phyloP scores from a whole-genome alignment of 371 early-diverging fungal species.

The Coemansia sp. region DNA sequence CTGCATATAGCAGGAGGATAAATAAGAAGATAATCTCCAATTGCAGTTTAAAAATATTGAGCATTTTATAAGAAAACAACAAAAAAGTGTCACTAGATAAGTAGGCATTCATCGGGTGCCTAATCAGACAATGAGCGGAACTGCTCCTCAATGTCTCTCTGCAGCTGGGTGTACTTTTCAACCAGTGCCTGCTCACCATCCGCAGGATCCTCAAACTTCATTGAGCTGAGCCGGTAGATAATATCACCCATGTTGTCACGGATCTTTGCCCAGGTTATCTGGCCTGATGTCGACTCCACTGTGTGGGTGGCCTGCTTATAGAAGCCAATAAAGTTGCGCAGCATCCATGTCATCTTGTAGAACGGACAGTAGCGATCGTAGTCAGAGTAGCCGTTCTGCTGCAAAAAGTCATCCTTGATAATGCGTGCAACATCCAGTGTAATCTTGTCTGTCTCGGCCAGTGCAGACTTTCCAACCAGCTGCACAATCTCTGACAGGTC shows the following conservation, averaged over 20 bases:
- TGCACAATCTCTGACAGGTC: constrained; percentile 99
- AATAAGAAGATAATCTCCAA: not conserved
- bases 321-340: constrained; percentile 97
- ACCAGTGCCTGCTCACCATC: constrained; percentile 87
- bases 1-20: not conserved
- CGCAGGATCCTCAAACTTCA: constrained; percentile 99
- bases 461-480: constrained; percentile 98
- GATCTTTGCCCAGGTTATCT: constrained; percentile 94
- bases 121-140: constrained; percentile 80
- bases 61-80: not conserved
- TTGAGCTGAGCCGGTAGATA: constrained; percentile 94
- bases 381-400: constrained; percentile 99
- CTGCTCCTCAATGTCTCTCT: constrained; percentile 94
- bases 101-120: not conserved
- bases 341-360: constrained; percentile 98
- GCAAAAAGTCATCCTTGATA: constrained; percentile 99
- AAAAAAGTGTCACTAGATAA: not conserved
- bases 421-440: constrained; percentile 97
- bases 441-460: constrained; percentile 99
- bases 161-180: constrained; percentile 80
- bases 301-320: constrained; percentile 92
- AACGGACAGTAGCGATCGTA: constrained; percentile 99
- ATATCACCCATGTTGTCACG: constrained; percentile 92
- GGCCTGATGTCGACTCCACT: constrained; percentile 86
- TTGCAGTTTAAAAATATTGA: not conserved